A percentile compares a stretch with the other conserved stretches of the same genome.
Evolutionary conservation across 2,329 filamentous ascomycete species (phyloP).

Genomic region (Sporothrix schenckii): DNA sequence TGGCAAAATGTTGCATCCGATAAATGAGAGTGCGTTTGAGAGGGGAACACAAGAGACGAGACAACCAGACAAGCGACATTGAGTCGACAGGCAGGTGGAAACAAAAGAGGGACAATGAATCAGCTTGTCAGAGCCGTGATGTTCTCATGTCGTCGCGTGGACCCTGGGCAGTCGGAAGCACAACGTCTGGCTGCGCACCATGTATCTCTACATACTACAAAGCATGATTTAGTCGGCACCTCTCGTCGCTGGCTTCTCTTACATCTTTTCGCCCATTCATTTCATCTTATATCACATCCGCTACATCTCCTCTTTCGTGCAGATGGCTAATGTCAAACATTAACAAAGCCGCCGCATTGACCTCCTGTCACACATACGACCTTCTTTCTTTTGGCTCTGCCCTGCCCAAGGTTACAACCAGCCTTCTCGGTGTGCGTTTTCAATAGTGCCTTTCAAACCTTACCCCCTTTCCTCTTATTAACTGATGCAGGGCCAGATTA

Average conservation of each 20-base stretch:
- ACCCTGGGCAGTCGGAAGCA: not conserved
- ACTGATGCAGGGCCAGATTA: conserved; percentile 20
- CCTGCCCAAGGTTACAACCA: not conserved
- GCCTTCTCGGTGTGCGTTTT: not conserved
- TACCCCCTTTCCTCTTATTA: not conserved
- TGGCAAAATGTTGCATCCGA: conserved; percentile 4
- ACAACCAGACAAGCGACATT: not conserved
- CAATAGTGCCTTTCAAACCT: not conserved
- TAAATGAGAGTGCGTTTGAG: conserved; percentile 14
- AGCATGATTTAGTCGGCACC: too few relatives aligned
- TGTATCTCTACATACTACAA: not conserved
- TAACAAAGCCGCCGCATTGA: conserved; percentile 18
- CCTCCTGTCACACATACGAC: conserved; percentile 15
- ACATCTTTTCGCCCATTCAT: not conserved
- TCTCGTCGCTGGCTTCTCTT: too few relatives aligned
- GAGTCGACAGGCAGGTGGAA: not conserved
- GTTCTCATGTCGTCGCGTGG: not conserved
- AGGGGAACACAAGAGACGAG: not conserved
- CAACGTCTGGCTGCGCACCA: not conserved
- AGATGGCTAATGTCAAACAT: conserved; percentile 19
- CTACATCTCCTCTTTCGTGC: conserved; percentile 18
- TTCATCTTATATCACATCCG: not conserved
- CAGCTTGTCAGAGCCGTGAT: not conserved
- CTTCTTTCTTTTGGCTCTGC: not conserved
- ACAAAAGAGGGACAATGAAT: not conserved